Evolutionary conservation across 345 rosid species (phyloP).

Genomic region (Cardamine resedifolia): DNA sequence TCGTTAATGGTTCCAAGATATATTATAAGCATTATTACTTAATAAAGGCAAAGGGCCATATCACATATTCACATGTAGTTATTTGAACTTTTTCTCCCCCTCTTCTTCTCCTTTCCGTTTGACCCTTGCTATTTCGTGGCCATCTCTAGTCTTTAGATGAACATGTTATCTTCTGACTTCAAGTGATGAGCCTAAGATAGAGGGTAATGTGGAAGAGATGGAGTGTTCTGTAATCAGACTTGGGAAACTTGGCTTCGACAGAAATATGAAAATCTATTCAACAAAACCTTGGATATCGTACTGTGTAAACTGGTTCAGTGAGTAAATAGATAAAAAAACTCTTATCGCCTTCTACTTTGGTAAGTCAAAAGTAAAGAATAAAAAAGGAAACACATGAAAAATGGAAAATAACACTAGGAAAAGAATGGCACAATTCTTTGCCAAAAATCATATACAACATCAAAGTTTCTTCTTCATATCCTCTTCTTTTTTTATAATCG

Average conservation of each 20-base stretch:
- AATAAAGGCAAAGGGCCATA: too few relatives aligned
- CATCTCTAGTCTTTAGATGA: neutral
- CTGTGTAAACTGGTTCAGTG: neutral
- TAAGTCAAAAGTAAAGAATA: constrained; percentile 13
- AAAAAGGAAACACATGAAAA: constrained; percentile 15
- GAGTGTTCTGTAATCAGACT: neutral
- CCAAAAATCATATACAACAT: constrained; percentile 43
- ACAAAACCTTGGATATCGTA: neutral
- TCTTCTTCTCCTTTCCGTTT: too few relatives aligned
- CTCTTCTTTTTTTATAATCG: neutral
- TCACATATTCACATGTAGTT: too few relatives aligned
- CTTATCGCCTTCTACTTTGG: constrained; percentile 13
- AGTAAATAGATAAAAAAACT: neutral
- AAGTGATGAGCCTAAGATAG: neutral
- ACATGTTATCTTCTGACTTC: too few relatives aligned
- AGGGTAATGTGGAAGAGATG: neutral
- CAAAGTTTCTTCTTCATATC: constrained; percentile 25
- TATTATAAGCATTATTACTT: too few relatives aligned
- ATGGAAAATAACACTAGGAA: constrained; percentile 25
- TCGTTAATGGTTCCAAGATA: too few relatives aligned
- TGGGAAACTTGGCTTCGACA: neutral
- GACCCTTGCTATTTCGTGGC: too few relatives aligned
- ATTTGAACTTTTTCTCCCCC: too few relatives aligned
- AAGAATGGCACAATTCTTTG: constrained; percentile 38
- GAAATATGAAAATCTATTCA: neutral